These are phyloP conservation scores for Dichotomopilus funicola DNA, from an alignment of 2,329 filamentous ascomycete species.

Conservation along the genomic window DNA sequence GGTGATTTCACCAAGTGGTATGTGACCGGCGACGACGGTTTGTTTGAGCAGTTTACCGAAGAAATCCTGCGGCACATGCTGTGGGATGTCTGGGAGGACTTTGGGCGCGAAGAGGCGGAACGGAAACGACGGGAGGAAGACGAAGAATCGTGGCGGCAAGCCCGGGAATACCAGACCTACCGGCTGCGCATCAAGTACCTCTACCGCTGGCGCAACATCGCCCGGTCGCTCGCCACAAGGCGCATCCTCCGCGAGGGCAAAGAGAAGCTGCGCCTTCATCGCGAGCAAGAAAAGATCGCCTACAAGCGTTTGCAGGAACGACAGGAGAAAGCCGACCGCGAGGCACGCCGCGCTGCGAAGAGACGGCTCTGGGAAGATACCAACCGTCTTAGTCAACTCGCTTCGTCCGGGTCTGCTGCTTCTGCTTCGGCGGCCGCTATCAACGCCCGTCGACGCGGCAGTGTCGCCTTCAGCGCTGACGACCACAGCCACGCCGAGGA, in stretches of 20 bases:
- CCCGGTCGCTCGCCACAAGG: constrained; percentile 42
- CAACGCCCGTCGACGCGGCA: constrained; percentile 2
- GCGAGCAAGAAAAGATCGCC: constrained; percentile 28
- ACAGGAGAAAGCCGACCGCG: constrained; percentile 29
- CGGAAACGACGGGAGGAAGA: constrained; percentile 43
- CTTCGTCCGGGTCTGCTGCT: background rate
- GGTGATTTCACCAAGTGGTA: constrained; percentile 49
- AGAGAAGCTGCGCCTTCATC: constrained; percentile 44
- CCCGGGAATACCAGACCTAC: constrained; percentile 42
- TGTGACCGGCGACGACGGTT: constrained; percentile 46
- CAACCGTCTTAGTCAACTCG: constrained; percentile 22
- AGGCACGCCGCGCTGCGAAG: constrained; percentile 18
- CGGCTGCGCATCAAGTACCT: constrained; percentile 50
- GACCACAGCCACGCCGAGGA: constrained; percentile 28
- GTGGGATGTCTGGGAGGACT: constrained; percentile 35
- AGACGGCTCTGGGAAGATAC: constrained; percentile 32
- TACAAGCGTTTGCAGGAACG: constrained; percentile 15
- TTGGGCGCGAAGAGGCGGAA: constrained; percentile 36
- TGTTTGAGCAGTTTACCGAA: constrained; percentile 45
- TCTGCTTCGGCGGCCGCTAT: constrained; percentile 10
- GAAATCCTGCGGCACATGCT: constrained; percentile 42
- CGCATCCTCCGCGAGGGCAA: constrained; percentile 46
- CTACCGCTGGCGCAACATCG: constrained; percentile 48
- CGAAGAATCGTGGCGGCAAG: constrained; percentile 39
- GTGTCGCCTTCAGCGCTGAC: constrained; percentile 12